Base-by-base conservation (phyloP, 805 yeast genomes). In the Starmerella floris region DNA sequence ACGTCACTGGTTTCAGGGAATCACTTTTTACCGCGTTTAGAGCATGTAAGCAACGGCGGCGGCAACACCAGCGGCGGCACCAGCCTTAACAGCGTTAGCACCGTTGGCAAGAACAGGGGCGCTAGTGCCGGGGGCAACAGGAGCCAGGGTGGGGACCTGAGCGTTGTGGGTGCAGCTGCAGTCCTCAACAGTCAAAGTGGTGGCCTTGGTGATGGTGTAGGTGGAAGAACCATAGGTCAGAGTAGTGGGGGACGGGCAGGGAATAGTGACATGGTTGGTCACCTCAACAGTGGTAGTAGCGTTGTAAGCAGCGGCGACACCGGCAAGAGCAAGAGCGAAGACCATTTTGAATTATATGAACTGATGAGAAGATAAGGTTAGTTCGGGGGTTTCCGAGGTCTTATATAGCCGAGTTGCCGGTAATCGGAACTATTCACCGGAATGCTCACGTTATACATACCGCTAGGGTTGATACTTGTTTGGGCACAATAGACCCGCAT, bases 31-130 rank as follows among this genome's bases (percentile, higher is more conserved):
- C 11, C 27, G 2, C 15, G 32, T 42, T 47, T 49, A 49, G 46
- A 49, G 37, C 41, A 49, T 23, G 48, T 42, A 44, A 27, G 52
- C 52, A 25, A 41, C 45, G 35, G 48, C 52, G 23, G 48, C 52
- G 38, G 46, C 52, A 34, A 46, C 51, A 46, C 48, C 52, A 22
- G 52, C 52, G 25, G 51, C 52, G 36, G 51, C 48, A 28, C 43
- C 52, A 26, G 36, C 51, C 44, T 38, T 35, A 35, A 30, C 50
- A 30, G 40, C 45, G 23, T 26, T 37, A 35, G 48, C 46, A 28
- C 51, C 48, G 51, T 49, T 41, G 31, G 42, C 44, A 20, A 43
- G 35, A 28, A 20, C 49, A n/a, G 50, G 49, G 35, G 35, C 39
- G 15, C 35, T n/a, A 33, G 37, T 27, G 30, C 11, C 8, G 41